Conservation (phyloP, 1,284 basidiomycete genomes). For the Pseudozyma sp. region DNA sequence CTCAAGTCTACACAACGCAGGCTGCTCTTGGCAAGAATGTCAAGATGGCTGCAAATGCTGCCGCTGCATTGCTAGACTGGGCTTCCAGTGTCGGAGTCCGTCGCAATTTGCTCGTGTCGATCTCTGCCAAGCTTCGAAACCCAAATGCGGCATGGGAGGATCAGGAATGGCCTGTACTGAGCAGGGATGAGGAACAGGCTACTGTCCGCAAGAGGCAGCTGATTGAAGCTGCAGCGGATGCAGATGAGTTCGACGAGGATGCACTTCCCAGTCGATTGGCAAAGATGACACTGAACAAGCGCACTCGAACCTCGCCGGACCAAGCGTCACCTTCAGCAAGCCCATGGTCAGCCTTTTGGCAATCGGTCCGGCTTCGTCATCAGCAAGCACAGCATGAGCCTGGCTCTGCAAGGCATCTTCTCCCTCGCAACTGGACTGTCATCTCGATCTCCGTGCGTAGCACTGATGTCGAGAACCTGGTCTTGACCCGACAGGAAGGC, state of each 20-base stretch:
- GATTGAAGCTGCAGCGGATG: constrained; percentile 1
- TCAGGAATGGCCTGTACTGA: constrained; percentile 32
- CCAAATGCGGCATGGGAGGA: constrained; percentile 8
- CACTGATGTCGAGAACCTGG: constrained; percentile 80
- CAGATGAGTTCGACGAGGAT: constrained; percentile 29
- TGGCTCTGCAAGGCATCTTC: constrained; percentile 50
- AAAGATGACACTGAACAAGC: constrained; percentile 32
- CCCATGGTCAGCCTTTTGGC: constrained; percentile 32
- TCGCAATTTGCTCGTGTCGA: constrained; percentile 49
- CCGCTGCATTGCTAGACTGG: constrained; percentile 43
- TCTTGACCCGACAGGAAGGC: constrained; percentile 79
- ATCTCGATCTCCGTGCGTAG: constrained; percentile 75
- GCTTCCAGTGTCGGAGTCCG: constrained; percentile 47
- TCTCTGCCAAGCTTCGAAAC: constrained; percentile 37
- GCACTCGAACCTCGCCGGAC: neutral
- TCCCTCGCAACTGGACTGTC: constrained; percentile 86
- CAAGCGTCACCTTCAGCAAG: neutral
- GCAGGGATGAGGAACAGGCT: neutral
- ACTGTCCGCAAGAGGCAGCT: neutral
- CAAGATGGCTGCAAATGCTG: constrained; percentile 43
- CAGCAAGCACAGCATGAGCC: constrained; percentile 36
- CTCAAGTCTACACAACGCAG: constrained; percentile 47
- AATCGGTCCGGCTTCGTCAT: constrained; percentile 36
- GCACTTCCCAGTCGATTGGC: constrained; percentile 37
- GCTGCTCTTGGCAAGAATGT: constrained; percentile 46